Evolutionary conservation across 345 rosid genomes (phyloP).

Genomic region (Pugionium dolabratum): DNA sequence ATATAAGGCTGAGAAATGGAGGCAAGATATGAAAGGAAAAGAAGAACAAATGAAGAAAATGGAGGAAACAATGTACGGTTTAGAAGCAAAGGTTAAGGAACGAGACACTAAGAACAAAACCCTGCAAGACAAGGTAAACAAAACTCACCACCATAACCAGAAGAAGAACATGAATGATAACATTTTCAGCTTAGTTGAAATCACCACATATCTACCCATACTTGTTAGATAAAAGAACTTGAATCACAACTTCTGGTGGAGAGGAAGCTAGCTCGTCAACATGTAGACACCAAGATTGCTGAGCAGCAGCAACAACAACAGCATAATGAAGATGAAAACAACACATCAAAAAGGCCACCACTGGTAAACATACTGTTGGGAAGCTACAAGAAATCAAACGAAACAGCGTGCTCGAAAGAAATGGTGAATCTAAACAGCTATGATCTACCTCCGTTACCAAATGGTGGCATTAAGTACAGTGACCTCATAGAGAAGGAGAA

Average conservation of each 20-base stretch:
- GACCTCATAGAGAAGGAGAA: slow-evolving; percentile 74
- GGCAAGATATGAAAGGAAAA: slow-evolving; percentile 83
- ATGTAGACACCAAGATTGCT: slow-evolving; percentile 84
- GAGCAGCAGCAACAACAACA: slow-evolving; percentile 55
- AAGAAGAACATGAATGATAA: not conserved
- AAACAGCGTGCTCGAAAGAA: slow-evolving; percentile 48
- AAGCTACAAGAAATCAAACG: slow-evolving; percentile 46
- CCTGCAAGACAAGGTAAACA: slow-evolving; percentile 80
- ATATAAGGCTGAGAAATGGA: slow-evolving; percentile 70
- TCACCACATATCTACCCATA: not conserved
- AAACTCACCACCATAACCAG: slow-evolving; percentile 20
- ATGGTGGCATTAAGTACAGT: slow-evolving; percentile 42
- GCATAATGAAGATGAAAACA: slow-evolving; percentile 54
- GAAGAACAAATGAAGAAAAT: slow-evolving; percentile 80
- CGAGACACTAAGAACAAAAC: slow-evolving; percentile 71
- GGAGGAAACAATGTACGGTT: slow-evolving; percentile 72
- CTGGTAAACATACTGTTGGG: slow-evolving; percentile 52
- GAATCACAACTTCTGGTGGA: slow-evolving; percentile 89
- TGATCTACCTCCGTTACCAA: slow-evolving; percentile 42
- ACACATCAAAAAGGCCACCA: slow-evolving; percentile 51
- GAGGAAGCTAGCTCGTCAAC: slow-evolving; percentile 94
- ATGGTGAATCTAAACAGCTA: slow-evolving; percentile 41
- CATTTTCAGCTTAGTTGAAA: slow-evolving; percentile 7
- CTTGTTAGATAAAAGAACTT: slow-evolving; percentile 72
- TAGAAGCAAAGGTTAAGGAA: slow-evolving; percentile 76